A percentile compares a stretch with the other conserved stretches of the same genome.
Evolutionary conservation across 2,329 filamentous ascomycete genomes (phyloP).

Genomic region (Bretziella fagacearum): DNA sequence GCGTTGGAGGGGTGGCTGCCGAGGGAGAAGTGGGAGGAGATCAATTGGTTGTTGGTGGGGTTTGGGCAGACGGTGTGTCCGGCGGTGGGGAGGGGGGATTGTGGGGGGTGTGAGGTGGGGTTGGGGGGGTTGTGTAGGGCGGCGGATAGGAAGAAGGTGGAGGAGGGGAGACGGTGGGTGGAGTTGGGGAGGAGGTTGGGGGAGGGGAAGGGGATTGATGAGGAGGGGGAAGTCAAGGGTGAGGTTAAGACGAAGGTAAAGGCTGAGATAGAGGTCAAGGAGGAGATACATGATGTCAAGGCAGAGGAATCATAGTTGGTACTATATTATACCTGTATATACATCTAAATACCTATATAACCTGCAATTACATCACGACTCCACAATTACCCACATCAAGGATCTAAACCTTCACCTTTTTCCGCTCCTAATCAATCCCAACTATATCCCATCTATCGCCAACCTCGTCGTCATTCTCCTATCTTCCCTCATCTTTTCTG

Average conservation of each 20-base stretch:
- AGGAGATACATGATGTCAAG: conserved; percentile 8
- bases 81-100: conserved; percentile 58
- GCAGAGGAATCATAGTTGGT: conserved; percentile 7
- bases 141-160: conserved; percentile 48
- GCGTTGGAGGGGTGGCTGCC: conserved; percentile 72
- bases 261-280: conserved; percentile 17
- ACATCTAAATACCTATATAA: no score
- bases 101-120: conserved; percentile 73
- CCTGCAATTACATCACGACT: not conserved
- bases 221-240: conserved; percentile 17
- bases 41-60: conserved; percentile 78
- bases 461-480: no score
- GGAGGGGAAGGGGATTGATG: conserved; percentile 17
- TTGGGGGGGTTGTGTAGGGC: conserved; percentile 58
- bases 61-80: conserved; percentile 69
- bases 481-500: no score
- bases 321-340: no score
- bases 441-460: no score
- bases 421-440: no score
- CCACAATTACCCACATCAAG: not conserved
- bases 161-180: conserved; percentile 36
- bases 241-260: conserved; percentile 18
- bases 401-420: conserved; percentile 1
- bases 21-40: conserved; percentile 72
- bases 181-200: conserved; percentile 17